Conservation (phyloP, 306 rosid species). For the Dalbergia cochinchinensis region DNA sequence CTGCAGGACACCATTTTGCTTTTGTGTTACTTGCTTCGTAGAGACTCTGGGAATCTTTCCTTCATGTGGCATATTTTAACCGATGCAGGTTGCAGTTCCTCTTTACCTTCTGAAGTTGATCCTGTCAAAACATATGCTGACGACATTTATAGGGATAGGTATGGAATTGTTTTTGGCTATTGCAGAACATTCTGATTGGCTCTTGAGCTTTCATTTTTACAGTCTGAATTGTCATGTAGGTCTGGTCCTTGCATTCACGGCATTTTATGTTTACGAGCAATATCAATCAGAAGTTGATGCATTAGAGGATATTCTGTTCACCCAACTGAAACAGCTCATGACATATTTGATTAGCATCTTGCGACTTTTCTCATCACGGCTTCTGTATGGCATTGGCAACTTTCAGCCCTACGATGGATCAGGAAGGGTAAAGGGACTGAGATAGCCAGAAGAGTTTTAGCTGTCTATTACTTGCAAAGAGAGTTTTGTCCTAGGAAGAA, state of each 20-base stretch:
- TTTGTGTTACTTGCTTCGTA: constrained; percentile 12
- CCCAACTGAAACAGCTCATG: constrained; percentile 43
- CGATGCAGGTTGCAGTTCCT: constrained; percentile 61
- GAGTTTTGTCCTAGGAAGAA: constrained; percentile 4
- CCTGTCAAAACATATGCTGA: constrained; percentile 47
- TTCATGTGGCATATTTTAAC: constrained; percentile 28
- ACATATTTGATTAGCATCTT: constrained; percentile 50
- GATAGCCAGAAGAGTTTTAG: constrained; percentile 48
- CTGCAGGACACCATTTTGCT: constrained; percentile 7
- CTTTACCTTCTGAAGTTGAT: constrained; percentile 68
- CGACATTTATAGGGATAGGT: constrained; percentile 69
- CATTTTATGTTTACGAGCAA: constrained; percentile 85
- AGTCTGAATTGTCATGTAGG: constrained; percentile 56
- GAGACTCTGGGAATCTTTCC: constrained; percentile 24
- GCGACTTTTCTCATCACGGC: constrained; percentile 51
- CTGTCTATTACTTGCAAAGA: constrained; percentile 29
- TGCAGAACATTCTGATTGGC: constrained; percentile 12
- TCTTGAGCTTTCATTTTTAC: constrained; percentile 29
- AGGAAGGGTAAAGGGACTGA: constrained; percentile 41
- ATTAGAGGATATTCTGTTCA: constrained; percentile 47
- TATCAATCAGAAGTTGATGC: constrained; percentile 76
- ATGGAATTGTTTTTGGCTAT: constrained; percentile 39
- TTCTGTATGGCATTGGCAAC: constrained; percentile 40
- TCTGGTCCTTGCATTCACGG: constrained; percentile 70
- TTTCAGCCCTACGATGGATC: constrained; percentile 28